A percentile compares a stretch with the other conserved stretches of the same genome.
Evolutionary conservation across 306 rosid species (phyloP).

Genomic region (Casuarina cunninghamiana): DNA sequence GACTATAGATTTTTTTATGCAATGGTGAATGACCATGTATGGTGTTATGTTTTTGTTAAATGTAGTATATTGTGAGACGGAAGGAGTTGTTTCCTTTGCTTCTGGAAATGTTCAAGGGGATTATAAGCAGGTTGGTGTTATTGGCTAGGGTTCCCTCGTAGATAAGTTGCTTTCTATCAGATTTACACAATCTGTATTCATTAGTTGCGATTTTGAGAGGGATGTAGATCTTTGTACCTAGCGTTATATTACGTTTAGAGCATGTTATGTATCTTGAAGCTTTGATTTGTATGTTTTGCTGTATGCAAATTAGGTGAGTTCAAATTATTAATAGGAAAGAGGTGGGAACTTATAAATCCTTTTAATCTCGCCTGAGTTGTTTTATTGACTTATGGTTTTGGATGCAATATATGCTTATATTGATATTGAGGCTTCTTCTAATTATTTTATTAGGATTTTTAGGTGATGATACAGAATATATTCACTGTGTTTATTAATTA

Average conservation of each 20-base stretch:
- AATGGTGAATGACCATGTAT: constrained; percentile 3
- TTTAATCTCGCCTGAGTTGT: too few relatives aligned
- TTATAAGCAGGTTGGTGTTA: constrained; percentile 93
- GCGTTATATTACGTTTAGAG: not conserved
- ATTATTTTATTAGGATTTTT: too few relatives aligned
- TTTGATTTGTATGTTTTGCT: not conserved
- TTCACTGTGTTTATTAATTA: too few relatives aligned
- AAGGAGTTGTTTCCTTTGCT: constrained; percentile 85
- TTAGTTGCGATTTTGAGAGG: not conserved
- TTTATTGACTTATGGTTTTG: too few relatives aligned
- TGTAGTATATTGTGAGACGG: constrained; percentile 83
- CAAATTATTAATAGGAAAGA: not conserved
- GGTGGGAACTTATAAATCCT: not conserved
- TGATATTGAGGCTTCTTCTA: not conserved
- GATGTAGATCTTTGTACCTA: not conserved
- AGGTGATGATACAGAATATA: too few relatives aligned
- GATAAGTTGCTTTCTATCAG: not conserved
- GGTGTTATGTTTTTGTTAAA: constrained; percentile 5
- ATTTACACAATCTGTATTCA: not conserved
- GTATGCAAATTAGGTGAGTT: not conserved
- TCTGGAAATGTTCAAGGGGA: constrained; percentile 87
- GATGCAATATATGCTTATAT: not conserved
- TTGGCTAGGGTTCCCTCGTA: constrained; percentile 99
- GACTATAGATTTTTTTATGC: not conserved
- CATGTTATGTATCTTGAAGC: not conserved